Conservation (phyloP, 75 land plant genomes). For the Pinus taeda region DNA sequence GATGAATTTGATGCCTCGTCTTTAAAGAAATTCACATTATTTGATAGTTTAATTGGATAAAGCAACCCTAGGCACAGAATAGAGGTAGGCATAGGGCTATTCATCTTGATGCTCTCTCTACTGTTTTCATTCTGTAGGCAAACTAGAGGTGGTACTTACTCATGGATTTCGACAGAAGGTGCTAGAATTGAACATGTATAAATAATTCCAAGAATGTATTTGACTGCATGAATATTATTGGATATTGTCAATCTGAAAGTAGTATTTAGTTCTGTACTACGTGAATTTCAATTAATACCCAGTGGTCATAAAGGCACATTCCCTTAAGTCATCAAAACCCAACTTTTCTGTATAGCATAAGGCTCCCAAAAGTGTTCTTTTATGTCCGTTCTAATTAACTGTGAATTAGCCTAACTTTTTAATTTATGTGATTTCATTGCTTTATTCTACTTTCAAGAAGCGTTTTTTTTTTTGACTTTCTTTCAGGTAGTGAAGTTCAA, state of each 20-base stretch:
- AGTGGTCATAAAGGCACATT: background rate
- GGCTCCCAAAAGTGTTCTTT: background rate
- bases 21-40: too few relatives aligned
- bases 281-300: background rate
- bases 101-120: background rate
- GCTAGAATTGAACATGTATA: background rate
- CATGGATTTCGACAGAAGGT: background rate
- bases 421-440: background rate
- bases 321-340: background rate
- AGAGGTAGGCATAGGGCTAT: background rate
- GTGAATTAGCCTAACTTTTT: background rate
- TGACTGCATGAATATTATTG: background rate
- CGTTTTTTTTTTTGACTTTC: constrained; percentile 4
- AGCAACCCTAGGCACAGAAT: background rate
- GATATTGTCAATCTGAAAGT: background rate
- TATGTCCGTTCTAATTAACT: background rate
- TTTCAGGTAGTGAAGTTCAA: constrained; percentile 45
- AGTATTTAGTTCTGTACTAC: background rate
- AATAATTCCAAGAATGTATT: background rate
- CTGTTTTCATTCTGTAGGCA: background rate
- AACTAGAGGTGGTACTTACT: background rate
- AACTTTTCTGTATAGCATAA: background rate
- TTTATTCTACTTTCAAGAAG: background rate
- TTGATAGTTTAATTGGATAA: background rate
- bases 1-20: too few relatives aligned